Base-by-base conservation (phyloP, 2,329 filamentous ascomycete species). In the Scedosporium apiospermum region DNA sequence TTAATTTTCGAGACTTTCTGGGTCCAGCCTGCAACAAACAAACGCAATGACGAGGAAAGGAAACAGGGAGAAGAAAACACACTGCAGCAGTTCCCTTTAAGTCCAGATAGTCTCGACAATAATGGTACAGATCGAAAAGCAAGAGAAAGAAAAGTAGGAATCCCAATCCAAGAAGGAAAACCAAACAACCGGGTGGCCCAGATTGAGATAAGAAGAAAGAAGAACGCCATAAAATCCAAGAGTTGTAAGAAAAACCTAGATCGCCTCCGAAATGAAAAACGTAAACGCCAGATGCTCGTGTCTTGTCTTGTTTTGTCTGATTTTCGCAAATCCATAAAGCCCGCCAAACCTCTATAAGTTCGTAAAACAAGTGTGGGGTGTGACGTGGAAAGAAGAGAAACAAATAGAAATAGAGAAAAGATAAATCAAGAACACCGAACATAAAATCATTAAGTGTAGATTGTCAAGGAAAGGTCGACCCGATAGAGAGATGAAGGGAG, bases 121-220 rank as follows among this genome's bases (percentile, higher is more conserved):
- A 49, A 18, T 49, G 44, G 6, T 49, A 49, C 44, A 49, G 44
- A 14, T 12, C 9, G 16, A 49, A 21, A 49, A 18, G 44, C 16
- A 49, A 14, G 4, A 16, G 16, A n/a, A 49, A 49, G 3, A 41
- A 23, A 34, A 23, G 4, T 12, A 60, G 27, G 9, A 49, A 46
- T 30, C 21, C 30, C 58, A 16, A 60, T 41, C n/a, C 23, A 16
- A 23, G 26, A 38, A 16, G 34, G 44, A 34, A 38, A 46, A 58
- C 16, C 6, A 18, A 16, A 51, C 42, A 23, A 23, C 58, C 53
- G 38, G 63, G 58, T 63, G 63, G 61, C 64, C 61, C 23, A 51
- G 38, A 63, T 51, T 42, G 51, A 34, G 27, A 58, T n/a, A 2
- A 18, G 34, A 58, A 55, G 21, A 58, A 23, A 38, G 27, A 58